Conservation (phyloP, 2,329 filamentous ascomycete species). For the Truncatella angustata region DNA sequence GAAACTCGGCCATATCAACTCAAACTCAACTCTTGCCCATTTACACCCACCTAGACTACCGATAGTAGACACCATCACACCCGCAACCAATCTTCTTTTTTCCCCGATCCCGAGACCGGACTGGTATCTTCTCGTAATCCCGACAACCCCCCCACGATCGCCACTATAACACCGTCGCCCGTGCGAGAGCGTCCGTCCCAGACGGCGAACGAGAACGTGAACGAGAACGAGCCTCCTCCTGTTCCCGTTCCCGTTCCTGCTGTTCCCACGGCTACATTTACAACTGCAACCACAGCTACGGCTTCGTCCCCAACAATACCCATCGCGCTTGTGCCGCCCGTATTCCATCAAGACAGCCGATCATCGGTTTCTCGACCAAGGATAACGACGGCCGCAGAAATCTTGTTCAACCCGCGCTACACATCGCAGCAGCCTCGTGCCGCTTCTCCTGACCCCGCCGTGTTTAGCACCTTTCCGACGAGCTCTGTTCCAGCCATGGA, state of each 20-base stretch:
- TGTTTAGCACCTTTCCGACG: conserved; percentile 17
- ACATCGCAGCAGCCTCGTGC: conserved; percentile 30
- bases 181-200: not conserved
- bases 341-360: not conserved
- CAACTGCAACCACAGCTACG: too few relatives aligned
- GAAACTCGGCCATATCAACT: not conserved
- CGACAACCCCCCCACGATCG: not conserved
- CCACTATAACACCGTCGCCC: conserved; percentile 2
- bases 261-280: too few relatives aligned
- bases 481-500: conserved; percentile 62
- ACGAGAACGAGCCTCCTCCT: not conserved
- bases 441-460: conserved; percentile 25
- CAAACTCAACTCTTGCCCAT: not conserved
- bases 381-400: conserved; percentile 30
- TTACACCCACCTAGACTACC: not conserved
- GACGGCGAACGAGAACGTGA: conserved; percentile 5
- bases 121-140: not conserved
- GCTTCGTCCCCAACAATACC: too few relatives aligned
- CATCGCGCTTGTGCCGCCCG: too few relatives aligned
- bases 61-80: too few relatives aligned
- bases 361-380: not conserved
- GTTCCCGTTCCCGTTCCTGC: not conserved
- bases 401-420: conserved; percentile 38
- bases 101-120: too few relatives aligned
- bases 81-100: too few relatives aligned